Evolutionary conservation across 495 filamentous ascomycete genomes (phyloP), one percentile per base, ranked within the genome.

Genomic region (Immersiella caudata): DNA sequence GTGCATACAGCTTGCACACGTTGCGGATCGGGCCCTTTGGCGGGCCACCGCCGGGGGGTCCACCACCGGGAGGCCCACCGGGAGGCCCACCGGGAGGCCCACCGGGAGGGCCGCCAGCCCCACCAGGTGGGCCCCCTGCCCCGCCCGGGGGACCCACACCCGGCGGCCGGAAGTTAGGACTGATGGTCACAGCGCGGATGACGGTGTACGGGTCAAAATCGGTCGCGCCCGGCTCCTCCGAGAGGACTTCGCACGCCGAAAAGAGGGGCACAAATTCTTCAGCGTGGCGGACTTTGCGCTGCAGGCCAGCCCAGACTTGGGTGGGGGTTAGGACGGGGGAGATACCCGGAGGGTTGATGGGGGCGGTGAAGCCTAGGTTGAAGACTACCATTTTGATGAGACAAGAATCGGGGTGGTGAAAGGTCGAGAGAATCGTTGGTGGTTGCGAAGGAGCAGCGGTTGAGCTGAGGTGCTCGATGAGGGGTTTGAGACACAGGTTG

Each of bases 241-340:
- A 72, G 11, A 78, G 22, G 3, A 81, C 74, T 21, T 64, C 61
- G 72, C 79, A 80, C n/a, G 52, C 26, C 6, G 69, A 69, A 68
- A 82, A 80, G 22, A 75, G 65, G 11, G 79, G 78, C 22, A 82
- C 78, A 36, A 82, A 82, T 18, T 79, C 76, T 26, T 78, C 67
- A 29, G 75, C 74, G 27, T 68, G 73, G 6, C 72, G 75, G 5
- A 80, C 79, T 52, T 82, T 82, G 70, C 73, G 70, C 70, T 78
- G 55, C 16, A 82, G 72, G 27, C 78, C 79, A n/a, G 73, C 75
- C 76, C 78, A 82, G 68, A 81, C 72, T 57, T 81, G 79, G 18
- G 72, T 1, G 27, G 60, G 51, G 24, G 76, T 79, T 6, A 82
- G 72, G 59, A 70, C 16, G 1, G 76, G 77, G 35, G 61, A 24